Evolutionary conservation across 352 stramenopile species (phyloP).

Genomic region (Globisporangium rhizosaccharum): DNA sequence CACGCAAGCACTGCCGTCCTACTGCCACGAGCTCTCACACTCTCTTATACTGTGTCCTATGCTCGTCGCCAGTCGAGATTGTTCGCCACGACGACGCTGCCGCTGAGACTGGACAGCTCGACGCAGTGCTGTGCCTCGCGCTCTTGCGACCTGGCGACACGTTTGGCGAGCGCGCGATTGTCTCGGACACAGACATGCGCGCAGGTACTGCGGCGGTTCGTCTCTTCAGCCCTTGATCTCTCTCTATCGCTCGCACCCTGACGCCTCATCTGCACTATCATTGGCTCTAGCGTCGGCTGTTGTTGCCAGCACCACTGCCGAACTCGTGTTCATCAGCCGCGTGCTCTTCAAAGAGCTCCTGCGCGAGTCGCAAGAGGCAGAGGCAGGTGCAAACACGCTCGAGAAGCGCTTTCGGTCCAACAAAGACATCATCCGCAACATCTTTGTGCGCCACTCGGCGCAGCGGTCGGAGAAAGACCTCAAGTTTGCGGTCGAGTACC

Average conservation of each 20-base stretch:
- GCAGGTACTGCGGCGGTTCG: constrained; percentile 26
- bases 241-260: background rate
- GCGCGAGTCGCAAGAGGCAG: constrained; percentile 48
- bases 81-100: constrained; percentile 25
- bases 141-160: constrained; percentile 53
- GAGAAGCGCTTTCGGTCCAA: constrained; percentile 81
- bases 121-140: constrained; percentile 28
- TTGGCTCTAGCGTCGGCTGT: constrained; percentile 40
- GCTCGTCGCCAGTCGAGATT: constrained; percentile 42
- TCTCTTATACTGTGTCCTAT: background rate
- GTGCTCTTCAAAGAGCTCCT: constrained; percentile 62
- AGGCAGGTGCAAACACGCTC: constrained; percentile 32
- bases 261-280: background rate
- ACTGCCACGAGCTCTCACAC: background rate
- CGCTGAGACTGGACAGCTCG: constrained; percentile 1
- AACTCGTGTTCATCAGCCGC: constrained; percentile 68
- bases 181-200: constrained; percentile 53
- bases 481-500: constrained; percentile 82
- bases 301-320: constrained; percentile 37
- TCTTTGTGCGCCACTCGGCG: constrained; percentile 61
- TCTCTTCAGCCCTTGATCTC: background rate
- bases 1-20: background rate
- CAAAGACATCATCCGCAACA: constrained; percentile 85
- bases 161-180: constrained; percentile 70
- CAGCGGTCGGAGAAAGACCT: constrained; percentile 80